These are phyloP conservation scores for Mucuna pruriens DNA, from an alignment of 306 rosid species.

Conservation along the genomic window DNA sequence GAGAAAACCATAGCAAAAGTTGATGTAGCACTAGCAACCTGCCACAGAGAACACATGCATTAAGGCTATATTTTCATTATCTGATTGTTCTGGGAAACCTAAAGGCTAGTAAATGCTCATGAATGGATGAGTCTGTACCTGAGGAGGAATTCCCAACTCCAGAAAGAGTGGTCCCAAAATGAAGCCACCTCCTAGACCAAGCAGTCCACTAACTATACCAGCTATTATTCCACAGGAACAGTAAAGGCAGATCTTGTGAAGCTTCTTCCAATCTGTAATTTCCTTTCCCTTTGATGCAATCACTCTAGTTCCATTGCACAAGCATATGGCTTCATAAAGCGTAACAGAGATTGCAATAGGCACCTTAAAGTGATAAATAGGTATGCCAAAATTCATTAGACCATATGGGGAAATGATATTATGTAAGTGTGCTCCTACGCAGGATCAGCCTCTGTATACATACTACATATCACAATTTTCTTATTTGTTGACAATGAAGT, in stretches of 20 bases:
- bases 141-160: slow-evolving; percentile 88
- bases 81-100: not conserved
- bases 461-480: not conserved
- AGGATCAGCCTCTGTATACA: not conserved
- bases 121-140: slow-evolving; percentile 48
- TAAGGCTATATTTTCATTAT: not conserved
- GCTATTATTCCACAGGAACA: slow-evolving; percentile 79
- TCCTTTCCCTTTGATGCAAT: slow-evolving; percentile 86
- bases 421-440: not conserved
- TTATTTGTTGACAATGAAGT: not conserved
- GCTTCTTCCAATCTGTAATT: slow-evolving; percentile 74
- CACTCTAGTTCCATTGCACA: slow-evolving; percentile 70
- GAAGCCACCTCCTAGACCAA: slow-evolving; percentile 86
- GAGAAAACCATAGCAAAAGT: slow-evolving; percentile 83
- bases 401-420: not conserved
- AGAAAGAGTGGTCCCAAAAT: slow-evolving; percentile 85
- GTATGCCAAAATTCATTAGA: slow-evolving; percentile 28
- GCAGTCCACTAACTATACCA: slow-evolving; percentile 81
- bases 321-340: slow-evolving; percentile 68
- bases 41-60: slow-evolving; percentile 13
- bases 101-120: not conserved
- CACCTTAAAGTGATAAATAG: slow-evolving; percentile 50
- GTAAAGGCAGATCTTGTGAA: slow-evolving; percentile 65
- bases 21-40: slow-evolving; percentile 91
- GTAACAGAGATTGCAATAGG: slow-evolving; percentile 77